These are phyloP conservation scores for Yarrowia galli DNA, from an alignment of 1,139 yeast species.

Conservation along the genomic window DNA sequence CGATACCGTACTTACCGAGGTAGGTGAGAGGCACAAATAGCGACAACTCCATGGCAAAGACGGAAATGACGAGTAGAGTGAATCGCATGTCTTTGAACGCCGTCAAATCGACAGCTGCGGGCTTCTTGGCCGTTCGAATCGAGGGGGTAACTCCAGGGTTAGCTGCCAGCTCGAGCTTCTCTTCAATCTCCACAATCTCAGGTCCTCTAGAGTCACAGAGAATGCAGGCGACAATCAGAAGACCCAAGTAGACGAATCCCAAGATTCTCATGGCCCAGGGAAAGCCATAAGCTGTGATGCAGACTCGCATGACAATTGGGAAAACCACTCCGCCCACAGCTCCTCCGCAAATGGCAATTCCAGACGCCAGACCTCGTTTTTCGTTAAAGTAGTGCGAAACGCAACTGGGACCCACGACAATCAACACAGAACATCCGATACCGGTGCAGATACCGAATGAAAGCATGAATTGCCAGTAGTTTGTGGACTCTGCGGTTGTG, in stretches of 20 bases:
- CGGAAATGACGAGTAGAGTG: constrained; percentile 54
- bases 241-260: constrained; percentile 58
- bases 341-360: constrained; percentile 68
- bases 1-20: constrained; percentile 62
- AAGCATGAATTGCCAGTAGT: constrained; percentile 65
- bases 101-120: constrained; percentile 47
- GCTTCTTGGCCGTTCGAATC: background rate
- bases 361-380: constrained; percentile 63
- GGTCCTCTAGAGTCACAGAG: constrained; percentile 31
- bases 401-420: constrained; percentile 64
- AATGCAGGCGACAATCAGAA: constrained; percentile 52
- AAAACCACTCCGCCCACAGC: constrained; percentile 67
- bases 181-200: constrained; percentile 29
- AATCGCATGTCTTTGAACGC: constrained; percentile 54
- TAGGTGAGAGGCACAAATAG: constrained; percentile 62
- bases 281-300: constrained; percentile 60
- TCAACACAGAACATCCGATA: constrained; percentile 56
- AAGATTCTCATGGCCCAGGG: constrained; percentile 68
- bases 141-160: constrained; percentile 19
- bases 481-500: constrained; percentile 60
- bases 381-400: constrained; percentile 68
- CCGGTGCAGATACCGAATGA: constrained; percentile 66
- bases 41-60: constrained; percentile 62
- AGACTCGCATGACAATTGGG: constrained; percentile 61
- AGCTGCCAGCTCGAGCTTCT: constrained; percentile 15